phyloP scores from a whole-genome alignment of 371 early-diverging fungal genomes.

The Apophysomyces trapeziformis region DNA sequence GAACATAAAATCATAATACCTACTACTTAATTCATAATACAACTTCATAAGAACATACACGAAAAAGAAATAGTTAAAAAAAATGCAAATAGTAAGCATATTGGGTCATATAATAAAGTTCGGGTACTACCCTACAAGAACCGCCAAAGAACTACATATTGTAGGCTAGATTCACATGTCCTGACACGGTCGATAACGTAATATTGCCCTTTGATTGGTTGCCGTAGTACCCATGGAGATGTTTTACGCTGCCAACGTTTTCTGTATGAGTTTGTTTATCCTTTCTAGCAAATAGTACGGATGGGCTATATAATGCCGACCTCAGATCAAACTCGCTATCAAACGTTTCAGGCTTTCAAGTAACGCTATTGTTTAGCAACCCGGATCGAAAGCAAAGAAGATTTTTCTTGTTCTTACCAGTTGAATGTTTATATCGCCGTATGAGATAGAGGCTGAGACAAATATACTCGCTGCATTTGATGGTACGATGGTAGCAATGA shows the following conservation, averaged over 20 bases:
- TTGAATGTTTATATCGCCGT: not conserved
- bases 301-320: not conserved
- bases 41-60: too few relatives aligned
- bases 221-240: not conserved
- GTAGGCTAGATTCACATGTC: not conserved
- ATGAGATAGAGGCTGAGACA: not conserved
- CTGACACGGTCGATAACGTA: not conserved
- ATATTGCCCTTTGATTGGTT: not conserved
- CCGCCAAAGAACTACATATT: not conserved
- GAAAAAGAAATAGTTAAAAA: too few relatives aligned
- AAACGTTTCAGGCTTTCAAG: not conserved
- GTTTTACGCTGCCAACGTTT: not conserved
- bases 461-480: not conserved
- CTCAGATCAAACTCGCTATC: not conserved
- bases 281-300: not conserved
- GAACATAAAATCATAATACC: too few relatives aligned
- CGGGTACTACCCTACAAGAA: too few relatives aligned
- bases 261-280: not conserved
- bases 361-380: not conserved
- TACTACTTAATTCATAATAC: too few relatives aligned
- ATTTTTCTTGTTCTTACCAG: not conserved
- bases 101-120: too few relatives aligned
- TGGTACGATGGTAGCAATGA: not conserved
- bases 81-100: too few relatives aligned
- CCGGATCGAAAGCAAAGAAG: not conserved